Percentiles rank a stretch among this genome's conserved stretches.
phyloP scores from a whole-genome alignment of 106 monocot species.

The Allium sativum region DNA sequence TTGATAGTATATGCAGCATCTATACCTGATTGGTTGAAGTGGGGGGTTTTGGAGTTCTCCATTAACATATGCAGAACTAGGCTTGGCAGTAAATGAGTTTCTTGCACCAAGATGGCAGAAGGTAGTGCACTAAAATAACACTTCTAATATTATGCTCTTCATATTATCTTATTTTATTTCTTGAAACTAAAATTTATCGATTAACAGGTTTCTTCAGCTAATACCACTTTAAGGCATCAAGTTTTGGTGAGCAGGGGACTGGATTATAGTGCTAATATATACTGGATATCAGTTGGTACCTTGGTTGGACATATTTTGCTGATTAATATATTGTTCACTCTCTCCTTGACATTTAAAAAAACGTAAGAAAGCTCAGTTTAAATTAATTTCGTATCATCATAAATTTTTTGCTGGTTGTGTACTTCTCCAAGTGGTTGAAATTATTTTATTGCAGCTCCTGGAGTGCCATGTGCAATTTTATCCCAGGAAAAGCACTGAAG shows the following conservation, averaged over 20 bases:
- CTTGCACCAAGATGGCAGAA: constrained; percentile 58
- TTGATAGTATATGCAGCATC: constrained; percentile 29
- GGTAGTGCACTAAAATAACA: constrained; percentile 11
- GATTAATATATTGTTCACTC: constrained; percentile 44
- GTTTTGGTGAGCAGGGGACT: constrained; percentile 41
- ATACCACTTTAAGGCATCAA: constrained; percentile 34
- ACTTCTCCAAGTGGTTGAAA: background rate
- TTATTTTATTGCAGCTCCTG: constrained; percentile 33
- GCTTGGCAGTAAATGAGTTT: constrained; percentile 58
- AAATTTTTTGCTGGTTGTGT: background rate
- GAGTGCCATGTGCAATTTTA: constrained; percentile 47
- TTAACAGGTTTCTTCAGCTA: constrained; percentile 25
- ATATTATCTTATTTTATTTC: background rate
- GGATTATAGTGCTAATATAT: constrained; percentile 36
- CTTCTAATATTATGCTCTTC: background rate
- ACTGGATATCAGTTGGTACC: constrained; percentile 66
- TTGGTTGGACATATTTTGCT: constrained; percentile 41
- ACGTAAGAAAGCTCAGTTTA: constrained; percentile 16
- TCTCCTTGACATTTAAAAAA: constrained; percentile 39
- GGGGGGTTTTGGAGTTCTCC: constrained; percentile 84
- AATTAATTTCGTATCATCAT: background rate
- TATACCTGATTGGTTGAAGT: constrained; percentile 47
- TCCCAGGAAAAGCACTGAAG: constrained; percentile 66
- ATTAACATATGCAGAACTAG: constrained; percentile 55
- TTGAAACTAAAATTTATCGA: background rate